These are phyloP conservation scores for Xylaria hypoxylon DNA, from an alignment of 2,329 filamentous ascomycete genomes.

Conservation along the genomic window DNA sequence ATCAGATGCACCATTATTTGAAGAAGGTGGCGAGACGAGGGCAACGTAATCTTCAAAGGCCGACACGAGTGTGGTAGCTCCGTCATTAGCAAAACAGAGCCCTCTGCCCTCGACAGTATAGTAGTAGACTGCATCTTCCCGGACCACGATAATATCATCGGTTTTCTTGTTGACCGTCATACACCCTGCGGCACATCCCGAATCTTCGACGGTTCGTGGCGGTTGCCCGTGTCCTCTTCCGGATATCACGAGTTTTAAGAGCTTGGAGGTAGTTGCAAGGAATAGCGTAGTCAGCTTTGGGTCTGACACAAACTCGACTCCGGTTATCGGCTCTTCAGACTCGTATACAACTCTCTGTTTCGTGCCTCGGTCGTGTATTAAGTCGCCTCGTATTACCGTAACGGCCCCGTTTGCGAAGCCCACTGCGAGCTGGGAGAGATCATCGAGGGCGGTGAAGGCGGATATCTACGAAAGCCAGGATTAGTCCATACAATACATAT, in stretches of 20 bases:
- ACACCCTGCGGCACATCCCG: constrained; percentile 91
- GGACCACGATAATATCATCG: constrained; percentile 88
- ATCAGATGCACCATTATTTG: constrained; percentile 66
- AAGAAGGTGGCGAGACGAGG: constrained; percentile 79
- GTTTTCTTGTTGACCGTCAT: constrained; percentile 87
- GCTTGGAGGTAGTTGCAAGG: constrained; percentile 88
- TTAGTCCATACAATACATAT: constrained; percentile 2
- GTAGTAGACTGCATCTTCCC: constrained; percentile 95
- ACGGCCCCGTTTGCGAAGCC: constrained; percentile 97
- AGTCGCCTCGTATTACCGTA: constrained; percentile 90
- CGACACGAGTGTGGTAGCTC: constrained; percentile 83
- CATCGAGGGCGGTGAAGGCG: constrained; percentile 86
- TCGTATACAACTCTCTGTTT: constrained; percentile 96
- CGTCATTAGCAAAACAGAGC: constrained; percentile 90
- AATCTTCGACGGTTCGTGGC: constrained; percentile 87
- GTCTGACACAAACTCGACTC: constrained; percentile 79
- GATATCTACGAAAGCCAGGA: constrained; percentile 69
- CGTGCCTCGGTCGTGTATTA: constrained; percentile 94
- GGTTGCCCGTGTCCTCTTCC: constrained; percentile 91
- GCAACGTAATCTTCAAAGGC: constrained; percentile 88
- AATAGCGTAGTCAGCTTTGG: constrained; percentile 80
- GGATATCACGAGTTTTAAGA: constrained; percentile 87
- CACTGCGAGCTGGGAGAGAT: constrained; percentile 91
- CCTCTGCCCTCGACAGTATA: constrained; percentile 88
- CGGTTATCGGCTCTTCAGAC: constrained; percentile 95